Evolutionary conservation across 2,329 filamentous ascomycete species (phyloP).

Genomic region (Penicillium sp.): DNA sequence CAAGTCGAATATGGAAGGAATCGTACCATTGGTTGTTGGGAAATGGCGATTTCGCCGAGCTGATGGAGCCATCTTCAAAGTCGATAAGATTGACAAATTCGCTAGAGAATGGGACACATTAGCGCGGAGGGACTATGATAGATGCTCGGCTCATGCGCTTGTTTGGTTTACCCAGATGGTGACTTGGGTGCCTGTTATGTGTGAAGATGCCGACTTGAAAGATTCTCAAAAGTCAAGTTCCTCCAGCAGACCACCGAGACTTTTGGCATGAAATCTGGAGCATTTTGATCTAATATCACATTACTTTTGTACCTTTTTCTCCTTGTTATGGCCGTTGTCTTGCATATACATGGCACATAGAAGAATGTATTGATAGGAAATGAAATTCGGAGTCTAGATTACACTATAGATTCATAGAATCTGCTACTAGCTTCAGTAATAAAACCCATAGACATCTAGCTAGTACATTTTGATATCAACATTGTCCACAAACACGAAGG

Average conservation of each 20-base stretch:
- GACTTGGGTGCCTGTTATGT: slow-evolving; percentile 40
- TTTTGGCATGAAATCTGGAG: not conserved
- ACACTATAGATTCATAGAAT: too few species aligned
- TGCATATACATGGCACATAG: too few species aligned
- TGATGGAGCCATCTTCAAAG: slow-evolving; percentile 30
- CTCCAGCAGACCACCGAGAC: not conserved
- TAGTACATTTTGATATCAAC: slow-evolving; percentile 31
- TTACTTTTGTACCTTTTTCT: not conserved
- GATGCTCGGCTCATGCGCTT: not conserved
- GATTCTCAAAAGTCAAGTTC: not conserved
- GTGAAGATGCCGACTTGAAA: not conserved
- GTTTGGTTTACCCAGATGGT: slow-evolving; percentile 21
- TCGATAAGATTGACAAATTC: slow-evolving; percentile 23
- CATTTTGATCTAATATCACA: not conserved
- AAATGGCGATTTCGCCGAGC: slow-evolving; percentile 33
- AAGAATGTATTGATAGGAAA: too few species aligned
- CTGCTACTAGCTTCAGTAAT: too few species aligned
- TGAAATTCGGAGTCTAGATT: too few species aligned
- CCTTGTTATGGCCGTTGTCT: too few species aligned
- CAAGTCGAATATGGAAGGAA: slow-evolving; percentile 23
- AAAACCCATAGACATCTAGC: too few species aligned
- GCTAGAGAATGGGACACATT: slow-evolving; percentile 37
- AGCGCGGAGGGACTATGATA: not conserved
- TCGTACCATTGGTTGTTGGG: slow-evolving; percentile 35
- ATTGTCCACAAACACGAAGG: slow-evolving; percentile 29